Conservation (phyloP, 345 rosid genomes). For the Litchi chinensis region DNA sequence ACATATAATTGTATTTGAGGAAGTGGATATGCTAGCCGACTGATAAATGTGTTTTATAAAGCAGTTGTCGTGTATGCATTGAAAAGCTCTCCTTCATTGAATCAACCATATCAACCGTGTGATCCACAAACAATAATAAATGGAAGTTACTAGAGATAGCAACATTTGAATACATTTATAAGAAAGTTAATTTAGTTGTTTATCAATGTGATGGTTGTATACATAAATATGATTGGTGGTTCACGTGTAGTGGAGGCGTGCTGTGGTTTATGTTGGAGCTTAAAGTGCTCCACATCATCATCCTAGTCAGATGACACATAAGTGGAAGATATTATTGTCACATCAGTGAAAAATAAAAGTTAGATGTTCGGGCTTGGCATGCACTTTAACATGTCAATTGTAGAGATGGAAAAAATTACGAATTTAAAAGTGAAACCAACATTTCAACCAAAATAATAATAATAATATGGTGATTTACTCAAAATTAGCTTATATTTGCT, state of each 20-base stretch:
- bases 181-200: background rate
- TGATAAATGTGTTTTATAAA: background rate
- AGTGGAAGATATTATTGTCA: background rate
- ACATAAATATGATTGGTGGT: background rate
- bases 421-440: too few relatives aligned
- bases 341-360: background rate
- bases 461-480: too few relatives aligned
- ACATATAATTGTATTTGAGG: background rate
- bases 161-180: background rate
- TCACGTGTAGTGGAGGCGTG: background rate
- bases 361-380: too few relatives aligned
- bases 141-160: background rate
- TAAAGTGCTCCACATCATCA: background rate
- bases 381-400: too few relatives aligned
- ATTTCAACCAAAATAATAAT: too few relatives aligned
- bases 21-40: background rate
- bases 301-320: background rate
- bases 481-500: too few relatives aligned
- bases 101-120: background rate
- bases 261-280: background rate
- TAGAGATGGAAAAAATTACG: too few relatives aligned
- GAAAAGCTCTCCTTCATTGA: background rate
- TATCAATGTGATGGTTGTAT: background rate
- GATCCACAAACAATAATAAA: background rate
- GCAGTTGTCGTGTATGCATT: slow-evolving; percentile 19